A percentile compares a stretch with the other conserved stretches of the same genome.
Conservation (phyloP, 192 early-diverging fungal genomes). For the Coemansia sp. region DNA sequence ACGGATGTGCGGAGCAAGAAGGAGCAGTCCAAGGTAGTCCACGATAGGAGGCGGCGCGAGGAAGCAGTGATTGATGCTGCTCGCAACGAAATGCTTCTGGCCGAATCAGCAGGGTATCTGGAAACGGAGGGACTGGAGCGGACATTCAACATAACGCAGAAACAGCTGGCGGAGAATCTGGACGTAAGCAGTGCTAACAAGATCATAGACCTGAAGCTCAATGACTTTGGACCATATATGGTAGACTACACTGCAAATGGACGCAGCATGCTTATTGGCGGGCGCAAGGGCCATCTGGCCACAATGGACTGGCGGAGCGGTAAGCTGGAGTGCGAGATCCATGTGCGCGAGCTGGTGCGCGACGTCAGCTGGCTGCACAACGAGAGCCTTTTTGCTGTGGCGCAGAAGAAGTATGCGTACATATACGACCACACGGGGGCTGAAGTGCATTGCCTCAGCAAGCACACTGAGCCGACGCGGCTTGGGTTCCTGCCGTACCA, state of each 20-base stretch:
- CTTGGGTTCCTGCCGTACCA: constrained; percentile 93
- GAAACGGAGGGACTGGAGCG: constrained; percentile 89
- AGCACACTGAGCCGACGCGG: constrained; percentile 77
- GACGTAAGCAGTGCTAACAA: constrained; percentile 75
- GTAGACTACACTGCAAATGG: constrained; percentile 91
- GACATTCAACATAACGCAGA: constrained; percentile 83
- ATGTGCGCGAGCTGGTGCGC: constrained; percentile 85
- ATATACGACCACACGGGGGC: constrained; percentile 91
- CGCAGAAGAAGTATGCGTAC: constrained; percentile 93
- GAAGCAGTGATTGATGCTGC: constrained; percentile 75
- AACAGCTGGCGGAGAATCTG: constrained; percentile 62
- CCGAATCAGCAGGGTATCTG: constrained; percentile 76
- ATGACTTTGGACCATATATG: constrained; percentile 84
- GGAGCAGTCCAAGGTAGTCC: constrained; percentile 63
- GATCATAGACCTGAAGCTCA: constrained; percentile 77
- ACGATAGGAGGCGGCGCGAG: constrained; percentile 60
- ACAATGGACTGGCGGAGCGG: constrained; percentile 88
- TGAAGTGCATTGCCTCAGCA: constrained; percentile 85
- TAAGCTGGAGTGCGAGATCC: constrained; percentile 75
- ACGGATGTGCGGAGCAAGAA: constrained; percentile 64
- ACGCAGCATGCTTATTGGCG: constrained; percentile 69
- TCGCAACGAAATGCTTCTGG: constrained; percentile 73
- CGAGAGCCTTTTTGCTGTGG: constrained; percentile 89
- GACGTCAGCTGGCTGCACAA: constrained; percentile 97
- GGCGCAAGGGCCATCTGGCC: constrained; percentile 83